Conservation (phyloP, 208 protist genomes). For the Acanthamoeba culbertsoni region DNA sequence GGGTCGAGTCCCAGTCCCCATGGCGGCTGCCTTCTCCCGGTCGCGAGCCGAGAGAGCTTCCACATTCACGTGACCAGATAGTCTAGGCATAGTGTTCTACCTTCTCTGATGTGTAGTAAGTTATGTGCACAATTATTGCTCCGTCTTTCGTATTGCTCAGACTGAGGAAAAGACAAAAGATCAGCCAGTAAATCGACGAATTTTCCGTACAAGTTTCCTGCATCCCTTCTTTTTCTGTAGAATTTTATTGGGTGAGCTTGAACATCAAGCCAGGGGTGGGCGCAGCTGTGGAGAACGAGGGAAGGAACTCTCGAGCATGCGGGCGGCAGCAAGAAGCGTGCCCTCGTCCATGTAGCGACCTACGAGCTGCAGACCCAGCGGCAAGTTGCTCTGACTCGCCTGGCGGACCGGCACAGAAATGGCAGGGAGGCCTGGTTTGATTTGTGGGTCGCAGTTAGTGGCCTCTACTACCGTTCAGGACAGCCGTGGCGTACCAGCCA, state of each 20-base stretch:
- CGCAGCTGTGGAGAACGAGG: not conserved
- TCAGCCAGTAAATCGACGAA: too few relatives aligned
- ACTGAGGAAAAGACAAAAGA: not conserved
- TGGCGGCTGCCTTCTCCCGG: not conserved
- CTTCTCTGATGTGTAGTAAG: too few relatives aligned
- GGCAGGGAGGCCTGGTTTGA: constrained; percentile 40
- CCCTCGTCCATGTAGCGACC: constrained; percentile 40
- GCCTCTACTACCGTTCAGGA: not conserved
- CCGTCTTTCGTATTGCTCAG: not conserved
- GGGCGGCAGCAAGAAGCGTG: constrained; percentile 47
- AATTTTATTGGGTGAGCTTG: not conserved
- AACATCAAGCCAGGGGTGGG: not conserved
- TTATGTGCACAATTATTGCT: too few relatives aligned
- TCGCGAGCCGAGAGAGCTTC: not conserved
- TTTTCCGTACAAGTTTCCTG: too few relatives aligned
- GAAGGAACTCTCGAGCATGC: not conserved
- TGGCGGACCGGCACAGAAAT: constrained; percentile 24
- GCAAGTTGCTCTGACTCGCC: not conserved
- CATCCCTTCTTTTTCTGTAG: not conserved
- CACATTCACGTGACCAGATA: not conserved
- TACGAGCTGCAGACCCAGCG: constrained; percentile 57
- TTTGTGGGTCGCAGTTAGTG: not conserved
- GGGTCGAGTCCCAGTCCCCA: not conserved
- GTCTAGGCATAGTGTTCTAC: not conserved
- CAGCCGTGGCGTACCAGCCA: constrained; percentile 50